Conservation (phyloP, 768 basidiomycete genomes). For the Leccinum uliginosum region DNA sequence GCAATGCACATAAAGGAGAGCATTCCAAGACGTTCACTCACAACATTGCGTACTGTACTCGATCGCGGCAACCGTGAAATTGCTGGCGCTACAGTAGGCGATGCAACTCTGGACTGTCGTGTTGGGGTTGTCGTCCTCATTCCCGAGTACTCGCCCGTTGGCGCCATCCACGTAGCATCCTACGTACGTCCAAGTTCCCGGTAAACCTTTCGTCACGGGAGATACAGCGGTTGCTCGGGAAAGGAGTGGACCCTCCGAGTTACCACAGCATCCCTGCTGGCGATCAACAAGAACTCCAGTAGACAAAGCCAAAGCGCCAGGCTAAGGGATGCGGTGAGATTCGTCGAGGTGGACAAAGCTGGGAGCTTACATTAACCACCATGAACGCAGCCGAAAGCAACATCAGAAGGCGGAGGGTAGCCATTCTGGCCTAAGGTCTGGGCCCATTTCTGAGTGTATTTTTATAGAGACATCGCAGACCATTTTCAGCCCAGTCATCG, state of each 20-base stretch:
- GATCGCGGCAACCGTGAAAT: constrained; percentile 63
- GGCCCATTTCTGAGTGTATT: not conserved
- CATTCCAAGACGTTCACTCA: constrained; percentile 27
- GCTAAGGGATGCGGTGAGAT: not conserved
- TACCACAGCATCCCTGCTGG: not conserved
- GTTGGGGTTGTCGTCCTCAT: constrained; percentile 33
- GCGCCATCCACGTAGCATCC: constrained; percentile 74
- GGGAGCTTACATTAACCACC: not conserved
- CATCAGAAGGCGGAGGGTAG: not conserved
- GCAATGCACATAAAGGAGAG: not conserved
- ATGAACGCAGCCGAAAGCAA: not conserved
- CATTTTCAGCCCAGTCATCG: not conserved
- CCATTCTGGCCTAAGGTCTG: not conserved
- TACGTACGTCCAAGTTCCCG: constrained; percentile 53
- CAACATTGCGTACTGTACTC: constrained; percentile 58
- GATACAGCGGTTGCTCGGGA: not conserved
- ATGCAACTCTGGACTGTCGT: constrained; percentile 67
- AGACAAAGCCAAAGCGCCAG: not conserved
- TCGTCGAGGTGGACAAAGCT: not conserved
- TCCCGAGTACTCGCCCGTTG: constrained; percentile 56
- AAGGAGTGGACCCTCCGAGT: not conserved
- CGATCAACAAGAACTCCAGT: not conserved
- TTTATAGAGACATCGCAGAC: not conserved
- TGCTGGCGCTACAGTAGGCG: constrained; percentile 45
- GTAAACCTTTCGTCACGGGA: constrained; percentile 50